These are phyloP conservation scores for Pythium aristosporum DNA, from an alignment of 352 stramenopile species.

Conservation along the genomic window DNA sequence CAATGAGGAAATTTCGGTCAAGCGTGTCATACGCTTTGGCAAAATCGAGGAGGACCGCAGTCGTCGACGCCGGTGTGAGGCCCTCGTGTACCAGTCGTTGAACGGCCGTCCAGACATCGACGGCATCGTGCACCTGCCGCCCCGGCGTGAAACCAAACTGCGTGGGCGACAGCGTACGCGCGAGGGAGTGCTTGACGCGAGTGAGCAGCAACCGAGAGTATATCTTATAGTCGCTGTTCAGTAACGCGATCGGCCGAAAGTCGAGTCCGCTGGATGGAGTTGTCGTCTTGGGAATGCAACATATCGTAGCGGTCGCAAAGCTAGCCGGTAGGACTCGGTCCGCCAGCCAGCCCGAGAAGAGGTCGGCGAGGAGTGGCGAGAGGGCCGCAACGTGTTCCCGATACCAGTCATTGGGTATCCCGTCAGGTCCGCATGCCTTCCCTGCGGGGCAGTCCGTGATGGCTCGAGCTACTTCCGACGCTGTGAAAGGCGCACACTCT, in stretches of 20 bases:
- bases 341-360: background rate
- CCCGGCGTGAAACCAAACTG: slow-evolving; percentile 1
- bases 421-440: slow-evolving; percentile 12
- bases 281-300: slow-evolving; percentile 10
- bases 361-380: background rate
- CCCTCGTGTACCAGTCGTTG: background rate
- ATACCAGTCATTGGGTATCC: slow-evolving; percentile 21
- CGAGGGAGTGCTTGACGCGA: background rate
- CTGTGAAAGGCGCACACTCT: no score
- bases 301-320: background rate
- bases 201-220: slow-evolving; percentile 2
- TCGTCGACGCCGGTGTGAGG: background rate
- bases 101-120: background rate
- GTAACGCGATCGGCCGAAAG: slow-evolving; percentile 2
- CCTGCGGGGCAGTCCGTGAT: slow-evolving; percentile 1
- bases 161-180: background rate
- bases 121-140: slow-evolving; percentile 1
- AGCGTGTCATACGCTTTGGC: slow-evolving; percentile 9
- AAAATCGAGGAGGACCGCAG: slow-evolving; percentile 7
- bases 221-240: slow-evolving; percentile 15
- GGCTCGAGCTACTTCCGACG: background rate
- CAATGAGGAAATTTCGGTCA: background rate
- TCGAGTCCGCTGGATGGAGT: background rate
- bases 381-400: background rate
- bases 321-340: background rate